Evolutionary conservation across 257 asterid genomes (phyloP), one percentile per base, ranked within the genome.

Genomic region (Eustoma russellianum): DNA sequence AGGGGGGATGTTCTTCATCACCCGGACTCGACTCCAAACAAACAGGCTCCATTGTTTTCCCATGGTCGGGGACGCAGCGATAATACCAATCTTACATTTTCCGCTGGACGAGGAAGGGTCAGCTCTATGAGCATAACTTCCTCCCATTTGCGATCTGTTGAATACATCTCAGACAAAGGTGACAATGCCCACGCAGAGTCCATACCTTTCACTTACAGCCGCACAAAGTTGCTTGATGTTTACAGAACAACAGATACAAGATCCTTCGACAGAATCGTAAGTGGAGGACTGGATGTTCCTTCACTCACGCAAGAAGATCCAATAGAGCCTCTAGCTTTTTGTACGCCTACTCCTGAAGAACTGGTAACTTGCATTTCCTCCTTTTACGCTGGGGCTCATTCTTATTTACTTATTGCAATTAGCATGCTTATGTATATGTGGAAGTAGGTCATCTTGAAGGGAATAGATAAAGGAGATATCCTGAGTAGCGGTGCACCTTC

Each of bases 11-110:
- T 85, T n/a, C n/a, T n/a, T 46, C 77, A 73, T 46, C 73, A 80
- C 59, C 91, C 76, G 60, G 61, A 65, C 60, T 62, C 62, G 13
- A 66, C 76, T 13, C 74, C 80, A 41, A 77, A 70, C 88, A 88
- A 86, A 57, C 94, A 67, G 40, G 69, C 50, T 33, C 76, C 81
- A 41, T 55, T 83, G 44, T 81, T 69, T 73, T 77, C 76, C 46
- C 93, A 80, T 71, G 93, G 86, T 17, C 73, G 94, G 61, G 99
- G 95, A 12, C 93, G 86, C 40, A 95, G 84, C 33, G 95, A 85
- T 64, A 79, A 56, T 56, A 70, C 65, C 34, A 67, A 58, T 6
- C 67, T 84, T 9, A 73, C 57, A 41, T 77, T 74, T 77, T 70
- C 90, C 52, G 67, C 61, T 62, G 94, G 91, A 53, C 74, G 92